Base-by-base conservation (phyloP, 208 protist species). In the Trypanosoma caninum region DNA sequence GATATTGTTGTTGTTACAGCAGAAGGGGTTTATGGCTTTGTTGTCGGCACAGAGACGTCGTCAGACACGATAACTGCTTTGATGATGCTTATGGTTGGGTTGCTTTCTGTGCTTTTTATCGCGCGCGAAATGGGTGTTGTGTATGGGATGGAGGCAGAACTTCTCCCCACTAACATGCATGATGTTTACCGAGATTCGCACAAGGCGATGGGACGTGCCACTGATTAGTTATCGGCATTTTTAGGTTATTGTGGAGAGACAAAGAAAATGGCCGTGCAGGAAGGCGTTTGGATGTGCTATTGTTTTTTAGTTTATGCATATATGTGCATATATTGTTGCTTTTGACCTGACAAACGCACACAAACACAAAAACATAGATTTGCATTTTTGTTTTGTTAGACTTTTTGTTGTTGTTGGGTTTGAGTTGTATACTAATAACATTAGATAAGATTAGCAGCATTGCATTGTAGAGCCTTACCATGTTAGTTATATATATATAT, bases 1-100 rank as follows among this genome's bases (percentile, higher is more conserved):
- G 91, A 97, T 59, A 59, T 97, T 28, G 80, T 97, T n/a, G 57
- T 95, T 34, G 60, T 92, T 0, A 85, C 89, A 6, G 35, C 53
- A 28, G 47, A 74, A 13, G 63, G 74, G 40, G 73, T 95, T 16
- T 89, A 91, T 54, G 90, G 84, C 3, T 90, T 86, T 60, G 67
- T 89, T 10, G 74, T 80, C 30, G 66, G 58, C 33, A 70, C 72
- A 3, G 78, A 87, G 47, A 78, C 80, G 1, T 83, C 82, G n/a
- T 80, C 82, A n/a, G 76, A 80, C 50, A 87, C 79, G 0, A 53
- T 91, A 35, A 73, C 85, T 9, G 65, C 72, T 22, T 59, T 92
- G 54, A 89, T 91, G 80, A 58, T 91, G 52, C 69, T 88, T 4
- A 76, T 91, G 69, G 65, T 95, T 18, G 76, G 62, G 4, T 41